phyloP scores from a whole-genome alignment of 345 rosid species.

The Crucihimalaya himalaica region DNA sequence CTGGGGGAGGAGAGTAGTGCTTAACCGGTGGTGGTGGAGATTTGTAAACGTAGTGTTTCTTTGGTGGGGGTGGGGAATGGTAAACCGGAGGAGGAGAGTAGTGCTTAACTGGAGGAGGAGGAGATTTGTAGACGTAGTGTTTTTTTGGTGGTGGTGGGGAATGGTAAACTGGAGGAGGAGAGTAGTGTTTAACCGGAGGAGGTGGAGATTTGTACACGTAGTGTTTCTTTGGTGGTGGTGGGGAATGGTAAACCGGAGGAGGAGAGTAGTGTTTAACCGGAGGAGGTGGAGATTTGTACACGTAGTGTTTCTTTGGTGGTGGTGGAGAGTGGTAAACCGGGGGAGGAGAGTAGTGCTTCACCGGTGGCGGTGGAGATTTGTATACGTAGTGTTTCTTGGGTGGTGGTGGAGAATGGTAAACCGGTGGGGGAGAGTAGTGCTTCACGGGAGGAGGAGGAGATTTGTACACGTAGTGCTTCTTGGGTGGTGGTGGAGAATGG shows the following conservation, averaged over 20 bases:
- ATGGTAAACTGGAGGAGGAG: slow-evolving; percentile 30
- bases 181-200: slow-evolving; percentile 27
- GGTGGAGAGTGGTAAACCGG: slow-evolving; percentile 36
- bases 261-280: slow-evolving; percentile 31
- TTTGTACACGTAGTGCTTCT: slow-evolving; percentile 8
- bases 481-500: slow-evolving; percentile 22
- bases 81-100: slow-evolving; percentile 32
- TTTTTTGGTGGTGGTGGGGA: slow-evolving; percentile 37
- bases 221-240: slow-evolving; percentile 26
- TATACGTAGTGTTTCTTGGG: slow-evolving; percentile 16
- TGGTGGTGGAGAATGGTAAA: slow-evolving; percentile 33
- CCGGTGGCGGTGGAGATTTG: slow-evolving; percentile 31
- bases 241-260: slow-evolving; percentile 29
- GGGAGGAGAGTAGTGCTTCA: slow-evolving; percentile 13
- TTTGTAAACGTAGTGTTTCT: slow-evolving; percentile 28
- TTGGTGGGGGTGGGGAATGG: slow-evolving; percentile 41
- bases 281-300: slow-evolving; percentile 29
- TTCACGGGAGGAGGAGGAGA: slow-evolving; percentile 36
- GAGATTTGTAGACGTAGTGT: slow-evolving; percentile 24
- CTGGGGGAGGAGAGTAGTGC: slow-evolving; percentile 28
- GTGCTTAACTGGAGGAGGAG: slow-evolving; percentile 27
- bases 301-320: slow-evolving; percentile 34
- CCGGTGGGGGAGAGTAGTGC: slow-evolving; percentile 27
- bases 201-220: slow-evolving; percentile 37
- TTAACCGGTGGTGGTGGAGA: slow-evolving; percentile 38